phyloP scores from a whole-genome alignment of 2,329 filamentous ascomycete genomes.

The Thermoascus crustaceus region DNA sequence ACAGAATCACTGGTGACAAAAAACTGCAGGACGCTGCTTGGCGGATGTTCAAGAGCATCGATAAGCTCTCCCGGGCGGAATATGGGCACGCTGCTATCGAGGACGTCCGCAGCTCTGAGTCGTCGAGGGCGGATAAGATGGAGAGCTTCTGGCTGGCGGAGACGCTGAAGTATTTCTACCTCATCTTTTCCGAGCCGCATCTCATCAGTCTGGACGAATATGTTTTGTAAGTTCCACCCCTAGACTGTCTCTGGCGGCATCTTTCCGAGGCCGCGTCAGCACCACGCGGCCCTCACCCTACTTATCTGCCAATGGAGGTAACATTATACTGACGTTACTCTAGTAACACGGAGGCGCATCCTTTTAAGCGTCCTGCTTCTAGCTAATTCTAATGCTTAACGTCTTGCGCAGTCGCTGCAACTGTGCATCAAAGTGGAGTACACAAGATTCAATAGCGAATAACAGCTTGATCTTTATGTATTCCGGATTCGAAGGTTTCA shows the following conservation, averaged over 20 bases:
- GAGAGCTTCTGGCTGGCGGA: constrained; percentile 41
- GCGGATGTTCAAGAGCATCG: constrained; percentile 43
- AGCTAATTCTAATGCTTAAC: too few relatives aligned
- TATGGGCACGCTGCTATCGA: constrained; percentile 37
- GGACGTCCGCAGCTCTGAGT: constrained; percentile 29
- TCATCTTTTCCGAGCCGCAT: constrained; percentile 36
- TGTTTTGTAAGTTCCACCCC: constrained; percentile 29
- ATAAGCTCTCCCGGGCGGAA: constrained; percentile 35
- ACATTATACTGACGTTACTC: not conserved
- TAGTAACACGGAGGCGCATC: constrained; percentile 36
- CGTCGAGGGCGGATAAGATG: constrained; percentile 31
- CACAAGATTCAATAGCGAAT: too few relatives aligned
- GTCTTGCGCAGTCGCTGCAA: too few relatives aligned
- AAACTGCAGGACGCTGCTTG: constrained; percentile 39
- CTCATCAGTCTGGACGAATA: constrained; percentile 36
- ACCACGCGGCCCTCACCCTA: not conserved
- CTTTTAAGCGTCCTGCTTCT: constrained; percentile 18
- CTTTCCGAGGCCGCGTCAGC: not conserved
- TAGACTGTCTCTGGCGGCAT: not conserved
- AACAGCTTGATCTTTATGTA: too few relatives aligned
- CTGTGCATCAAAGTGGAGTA: too few relatives aligned
- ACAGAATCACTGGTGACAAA: constrained; percentile 50
- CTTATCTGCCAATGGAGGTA: not conserved
- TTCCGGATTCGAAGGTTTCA: too few relatives aligned
- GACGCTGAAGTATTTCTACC: constrained; percentile 39